phyloP scores from a whole-genome alignment of 306 rosid genomes.

The Ziziphus jujuba region DNA sequence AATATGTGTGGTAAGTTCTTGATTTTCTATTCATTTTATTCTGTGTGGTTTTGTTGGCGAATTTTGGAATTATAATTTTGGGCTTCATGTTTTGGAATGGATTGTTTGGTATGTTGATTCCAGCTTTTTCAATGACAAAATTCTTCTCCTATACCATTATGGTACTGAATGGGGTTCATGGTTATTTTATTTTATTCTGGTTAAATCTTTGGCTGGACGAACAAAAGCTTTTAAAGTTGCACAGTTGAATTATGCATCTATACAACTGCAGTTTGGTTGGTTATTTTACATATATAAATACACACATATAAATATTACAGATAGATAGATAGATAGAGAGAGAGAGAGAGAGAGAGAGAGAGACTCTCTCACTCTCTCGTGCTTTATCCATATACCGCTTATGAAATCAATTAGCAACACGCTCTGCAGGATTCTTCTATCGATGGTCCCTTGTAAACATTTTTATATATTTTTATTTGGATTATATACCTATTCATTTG shows the following conservation, averaged over 20 bases:
- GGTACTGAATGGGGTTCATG: background rate
- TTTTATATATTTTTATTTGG: background rate
- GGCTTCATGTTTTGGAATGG: slow-evolving; percentile 4
- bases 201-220: background rate
- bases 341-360: too few species aligned
- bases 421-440: too few species aligned
- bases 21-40: background rate
- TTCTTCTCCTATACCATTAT: slow-evolving; percentile 1
- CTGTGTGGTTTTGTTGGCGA: slow-evolving; percentile 9
- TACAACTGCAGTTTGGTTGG: too few species aligned
- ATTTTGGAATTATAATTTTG: slow-evolving; percentile 6
- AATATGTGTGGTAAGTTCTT: slow-evolving; percentile 74
- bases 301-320: too few species aligned
- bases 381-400: too few species aligned
- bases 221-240: background rate
- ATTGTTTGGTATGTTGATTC: slow-evolving; percentile 11
- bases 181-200: background rate
- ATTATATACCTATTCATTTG: background rate
- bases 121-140: background rate
- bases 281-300: too few species aligned
- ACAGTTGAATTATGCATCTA: too few species aligned
- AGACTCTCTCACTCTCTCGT: too few species aligned
- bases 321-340: too few species aligned
- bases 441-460: too few species aligned
- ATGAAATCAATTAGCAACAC: too few species aligned